These are phyloP conservation scores for Populus alba DNA, from an alignment of 345 rosid genomes.

Conservation along the genomic window DNA sequence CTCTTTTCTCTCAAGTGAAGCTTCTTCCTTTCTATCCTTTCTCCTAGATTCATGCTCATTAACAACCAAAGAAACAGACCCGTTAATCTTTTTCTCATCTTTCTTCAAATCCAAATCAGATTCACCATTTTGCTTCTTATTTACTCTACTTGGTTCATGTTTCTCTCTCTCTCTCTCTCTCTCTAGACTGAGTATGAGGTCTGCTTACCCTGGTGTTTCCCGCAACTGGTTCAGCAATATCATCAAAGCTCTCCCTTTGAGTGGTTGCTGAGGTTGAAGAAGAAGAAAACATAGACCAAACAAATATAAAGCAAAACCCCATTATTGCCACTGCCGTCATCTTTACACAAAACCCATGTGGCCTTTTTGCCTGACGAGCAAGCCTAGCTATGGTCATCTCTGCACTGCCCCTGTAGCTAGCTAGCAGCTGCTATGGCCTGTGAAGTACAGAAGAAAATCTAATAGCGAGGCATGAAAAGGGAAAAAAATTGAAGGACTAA, in stretches of 20 bases:
- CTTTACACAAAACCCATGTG: conserved; percentile 67
- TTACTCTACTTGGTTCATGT: conserved; percentile 27
- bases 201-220: conserved; percentile 32
- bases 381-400: conserved; percentile 64
- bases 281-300: conserved; percentile 73
- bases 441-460: not conserved
- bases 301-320: conserved; percentile 80
- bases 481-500: not conserved
- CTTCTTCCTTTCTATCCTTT: conserved; percentile 38
- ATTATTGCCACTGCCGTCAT: conserved; percentile 62
- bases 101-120: conserved; percentile 34
- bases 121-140: conserved; percentile 28
- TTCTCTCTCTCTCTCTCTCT: conserved; percentile 30
- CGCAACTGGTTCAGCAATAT: conserved; percentile 74
- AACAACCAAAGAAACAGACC: conserved; percentile 34
- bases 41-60: conserved; percentile 47
- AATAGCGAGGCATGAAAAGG: not conserved
- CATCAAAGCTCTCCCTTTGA: conserved; percentile 84
- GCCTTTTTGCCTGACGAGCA: conserved; percentile 70
- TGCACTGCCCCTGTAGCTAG: conserved; percentile 21
- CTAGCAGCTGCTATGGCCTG: not conserved
- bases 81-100: conserved; percentile 41
- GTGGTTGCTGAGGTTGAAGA: conserved; percentile 57
- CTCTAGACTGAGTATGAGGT: conserved; percentile 9
- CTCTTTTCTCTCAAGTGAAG: conserved; percentile 33